phyloP scores from a whole-genome alignment of 768 basidiomycete genomes.

The Chlorophyllum brunneum region DNA sequence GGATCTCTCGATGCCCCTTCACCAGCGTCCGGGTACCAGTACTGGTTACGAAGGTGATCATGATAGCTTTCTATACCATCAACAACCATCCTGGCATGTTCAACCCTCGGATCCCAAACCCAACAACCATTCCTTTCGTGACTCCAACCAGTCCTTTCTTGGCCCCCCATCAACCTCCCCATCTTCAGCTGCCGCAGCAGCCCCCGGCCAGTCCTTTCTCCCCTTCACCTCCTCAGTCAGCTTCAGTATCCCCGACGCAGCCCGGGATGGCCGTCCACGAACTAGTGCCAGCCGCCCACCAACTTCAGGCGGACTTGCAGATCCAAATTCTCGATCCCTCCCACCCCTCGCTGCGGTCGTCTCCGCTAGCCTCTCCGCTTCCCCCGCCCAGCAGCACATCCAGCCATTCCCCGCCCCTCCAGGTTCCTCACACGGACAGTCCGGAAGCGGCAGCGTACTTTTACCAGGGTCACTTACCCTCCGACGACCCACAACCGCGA shows the following conservation, averaged over 20 bases:
- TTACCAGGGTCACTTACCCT: constrained; percentile 50
- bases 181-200: constrained; percentile 29
- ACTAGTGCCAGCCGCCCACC: constrained; percentile 41
- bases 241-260: constrained; percentile 26
- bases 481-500: constrained; percentile 55
- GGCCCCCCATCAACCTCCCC: constrained; percentile 23
- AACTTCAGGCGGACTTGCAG: constrained; percentile 43
- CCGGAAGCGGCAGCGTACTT: constrained; percentile 45
- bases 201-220: constrained; percentile 69
- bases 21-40: constrained; percentile 67
- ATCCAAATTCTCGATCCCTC: constrained; percentile 44
- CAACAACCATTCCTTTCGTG: constrained; percentile 67
- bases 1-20: constrained; percentile 27
- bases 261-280: constrained; percentile 23
- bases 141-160: constrained; percentile 82
- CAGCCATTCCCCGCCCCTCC: constrained; percentile 28
- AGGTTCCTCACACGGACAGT: constrained; percentile 24
- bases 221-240: constrained; percentile 38
- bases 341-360: constrained; percentile 74
- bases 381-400: constrained; percentile 33
- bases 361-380: constrained; percentile 61
- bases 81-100: constrained; percentile 13
- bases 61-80: constrained; percentile 27
- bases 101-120: constrained; percentile 9
- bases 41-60: constrained; percentile 64